Conservation (phyloP, 1,284 basidiomycete species). For the Tilletiaria anomala region DNA sequence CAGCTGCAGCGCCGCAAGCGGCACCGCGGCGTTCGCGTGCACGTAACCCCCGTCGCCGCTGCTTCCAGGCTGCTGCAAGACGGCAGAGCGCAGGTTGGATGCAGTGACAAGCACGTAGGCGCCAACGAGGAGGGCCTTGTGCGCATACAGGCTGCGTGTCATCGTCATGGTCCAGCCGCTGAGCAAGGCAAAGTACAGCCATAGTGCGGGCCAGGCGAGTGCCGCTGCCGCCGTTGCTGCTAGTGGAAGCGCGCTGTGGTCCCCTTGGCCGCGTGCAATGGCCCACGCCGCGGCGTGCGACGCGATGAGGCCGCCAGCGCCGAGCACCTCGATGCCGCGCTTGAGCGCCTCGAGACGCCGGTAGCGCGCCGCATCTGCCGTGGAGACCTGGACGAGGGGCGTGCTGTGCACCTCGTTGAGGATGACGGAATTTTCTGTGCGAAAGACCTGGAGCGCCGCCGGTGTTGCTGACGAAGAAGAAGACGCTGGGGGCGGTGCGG, state of each 20-base stretch:
- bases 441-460: constrained; percentile 27
- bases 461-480: not conserved
- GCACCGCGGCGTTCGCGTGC: constrained; percentile 2
- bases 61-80: constrained; percentile 2
- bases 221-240: not conserved
- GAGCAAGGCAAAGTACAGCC: constrained; percentile 20
- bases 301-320: constrained; percentile 10
- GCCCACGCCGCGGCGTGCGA: constrained; percentile 15
- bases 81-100: constrained; percentile 26
- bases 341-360: constrained; percentile 11
- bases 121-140: constrained; percentile 23
- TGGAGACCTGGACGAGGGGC: constrained; percentile 4
- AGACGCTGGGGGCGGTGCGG: constrained; percentile 4
- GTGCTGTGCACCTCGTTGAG: constrained; percentile 33
- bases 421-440: constrained; percentile 35
- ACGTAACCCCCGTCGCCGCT: too few relatives aligned
- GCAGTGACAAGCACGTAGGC: constrained; percentile 15
- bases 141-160: constrained; percentile 17
- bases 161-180: constrained; percentile 14
- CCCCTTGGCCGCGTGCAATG: too few relatives aligned
- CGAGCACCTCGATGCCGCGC: constrained; percentile 16
- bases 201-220: constrained; percentile 1
- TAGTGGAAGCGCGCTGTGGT: too few relatives aligned
- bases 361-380: constrained; percentile 2
- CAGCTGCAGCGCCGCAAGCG: constrained; percentile 13